phyloP scores from a whole-genome alignment of 2,329 filamentous ascomycete species.

The Coniella lustricola region DNA sequence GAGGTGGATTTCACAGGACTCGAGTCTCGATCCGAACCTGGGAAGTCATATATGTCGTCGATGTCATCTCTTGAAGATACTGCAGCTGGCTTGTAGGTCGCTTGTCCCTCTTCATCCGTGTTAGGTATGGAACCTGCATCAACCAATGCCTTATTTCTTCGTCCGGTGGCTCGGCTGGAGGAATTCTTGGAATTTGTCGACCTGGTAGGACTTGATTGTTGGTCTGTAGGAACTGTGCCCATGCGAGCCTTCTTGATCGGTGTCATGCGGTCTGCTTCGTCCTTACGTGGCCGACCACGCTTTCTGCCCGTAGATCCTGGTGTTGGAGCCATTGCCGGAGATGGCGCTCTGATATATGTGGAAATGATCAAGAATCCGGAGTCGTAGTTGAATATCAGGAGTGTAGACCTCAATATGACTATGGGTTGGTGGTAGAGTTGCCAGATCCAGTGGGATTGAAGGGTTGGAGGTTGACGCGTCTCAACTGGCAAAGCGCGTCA shows the following conservation, averaged over 20 bases:
- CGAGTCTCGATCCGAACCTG: constrained; percentile 16
- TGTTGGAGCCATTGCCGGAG: constrained; percentile 10
- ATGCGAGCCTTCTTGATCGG: constrained; percentile 18
- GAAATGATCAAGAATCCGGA: too few species aligned
- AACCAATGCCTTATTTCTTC: background rate
- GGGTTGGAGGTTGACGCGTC: too few species aligned
- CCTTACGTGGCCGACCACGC: constrained; percentile 14
- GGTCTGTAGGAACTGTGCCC: constrained; percentile 5
- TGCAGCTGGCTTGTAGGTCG: background rate
- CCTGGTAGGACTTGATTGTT: constrained; percentile 19
- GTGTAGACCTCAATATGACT: too few species aligned
- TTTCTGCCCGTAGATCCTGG: constrained; percentile 6
- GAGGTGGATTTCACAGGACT: constrained; percentile 1
- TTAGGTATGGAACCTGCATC: constrained; percentile 15
- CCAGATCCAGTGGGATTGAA: too few species aligned
- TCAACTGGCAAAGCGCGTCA: too few species aligned
- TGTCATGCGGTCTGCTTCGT: background rate
- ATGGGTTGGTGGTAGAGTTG: too few species aligned
- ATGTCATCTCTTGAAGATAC: background rate
- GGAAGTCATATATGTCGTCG: constrained; percentile 17
- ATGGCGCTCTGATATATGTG: too few species aligned
- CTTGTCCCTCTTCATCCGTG: constrained; percentile 18
- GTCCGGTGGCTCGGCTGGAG: background rate
- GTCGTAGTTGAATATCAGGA: too few species aligned
- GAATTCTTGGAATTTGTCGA: constrained; percentile 17